Conservation (phyloP, 1,139 yeast genomes). For the Kodamaea plutei region DNA sequence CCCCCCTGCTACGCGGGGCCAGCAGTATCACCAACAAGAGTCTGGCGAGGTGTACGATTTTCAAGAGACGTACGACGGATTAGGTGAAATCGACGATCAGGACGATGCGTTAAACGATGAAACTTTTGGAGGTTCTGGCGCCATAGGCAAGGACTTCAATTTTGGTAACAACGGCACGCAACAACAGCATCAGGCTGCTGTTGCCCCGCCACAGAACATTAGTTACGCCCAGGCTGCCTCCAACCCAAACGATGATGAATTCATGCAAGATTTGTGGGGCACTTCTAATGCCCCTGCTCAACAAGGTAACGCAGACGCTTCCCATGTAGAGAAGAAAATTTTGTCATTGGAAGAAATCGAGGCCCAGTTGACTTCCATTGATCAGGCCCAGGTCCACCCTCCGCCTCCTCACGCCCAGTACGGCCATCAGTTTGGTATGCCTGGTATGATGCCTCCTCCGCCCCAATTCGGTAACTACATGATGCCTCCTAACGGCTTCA, state of each 20-base stretch:
- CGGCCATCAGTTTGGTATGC: slow-evolving; percentile 29
- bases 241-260: slow-evolving; percentile 42
- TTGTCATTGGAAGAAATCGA: slow-evolving; percentile 74
- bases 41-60: slow-evolving; percentile 52
- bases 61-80: slow-evolving; percentile 80
- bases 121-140: slow-evolving; percentile 69
- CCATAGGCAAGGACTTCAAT: slow-evolving; percentile 68
- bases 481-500: slow-evolving; percentile 39
- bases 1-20: slow-evolving; percentile 25
- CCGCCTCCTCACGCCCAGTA: slow-evolving; percentile 17
- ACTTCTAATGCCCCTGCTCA: slow-evolving; percentile 30
- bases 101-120: slow-evolving; percentile 84
- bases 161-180: slow-evolving; percentile 47
- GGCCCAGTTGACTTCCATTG: slow-evolving; percentile 59
- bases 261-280: slow-evolving; percentile 51
- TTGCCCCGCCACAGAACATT: slow-evolving; percentile 22
- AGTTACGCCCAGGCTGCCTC: slow-evolving; percentile 55
- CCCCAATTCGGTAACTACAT: slow-evolving; percentile 38
- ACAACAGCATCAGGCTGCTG: slow-evolving; percentile 14
- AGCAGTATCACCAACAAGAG: slow-evolving; percentile 7
- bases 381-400: slow-evolving; percentile 17
- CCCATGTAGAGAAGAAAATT: slow-evolving; percentile 37
- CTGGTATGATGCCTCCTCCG: slow-evolving; percentile 36
- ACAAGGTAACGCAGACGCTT: slow-evolving; percentile 5
- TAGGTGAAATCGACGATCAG: slow-evolving; percentile 66